Percentiles rank a stretch among this genome's conserved stretches.
Conservation (phyloP, 1,139 yeast species). For the Hansenula sp. region DNA sequence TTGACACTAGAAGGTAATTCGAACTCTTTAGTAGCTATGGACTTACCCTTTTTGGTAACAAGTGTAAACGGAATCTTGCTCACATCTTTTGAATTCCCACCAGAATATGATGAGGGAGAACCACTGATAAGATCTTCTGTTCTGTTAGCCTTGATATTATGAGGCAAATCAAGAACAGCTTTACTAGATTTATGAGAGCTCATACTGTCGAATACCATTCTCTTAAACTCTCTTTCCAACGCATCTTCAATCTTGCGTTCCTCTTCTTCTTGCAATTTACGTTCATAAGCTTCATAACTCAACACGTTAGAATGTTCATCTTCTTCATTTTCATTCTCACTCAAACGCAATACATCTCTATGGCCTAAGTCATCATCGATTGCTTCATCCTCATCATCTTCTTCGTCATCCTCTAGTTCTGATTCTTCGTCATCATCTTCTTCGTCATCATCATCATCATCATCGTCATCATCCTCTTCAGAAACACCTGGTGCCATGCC, state of each 20-base stretch:
- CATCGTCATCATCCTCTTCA: constrained; percentile 22
- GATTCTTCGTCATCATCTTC: constrained; percentile 25
- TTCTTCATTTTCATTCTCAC: constrained; percentile 19
- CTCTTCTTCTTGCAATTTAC: constrained; percentile 31
- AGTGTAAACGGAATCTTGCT: constrained; percentile 44
- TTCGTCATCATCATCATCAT: constrained; percentile 20
- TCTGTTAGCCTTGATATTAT: constrained; percentile 5
- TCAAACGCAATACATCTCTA: no score
- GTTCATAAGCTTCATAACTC: constrained; percentile 32
- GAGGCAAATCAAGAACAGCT: constrained; percentile 12
- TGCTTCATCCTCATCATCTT: constrained; percentile 22
- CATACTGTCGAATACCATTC: constrained; percentile 46
- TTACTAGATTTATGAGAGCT: constrained; percentile 32
- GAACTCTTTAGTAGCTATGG: constrained; percentile 39
- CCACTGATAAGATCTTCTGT: neutral
- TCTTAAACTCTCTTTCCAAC: constrained; percentile 51
- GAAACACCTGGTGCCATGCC: constrained; percentile 17
- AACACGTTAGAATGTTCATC: constrained; percentile 17
- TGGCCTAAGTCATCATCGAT: constrained; percentile 19
- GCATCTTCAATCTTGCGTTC: constrained; percentile 46
- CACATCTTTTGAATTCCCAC: neutral
- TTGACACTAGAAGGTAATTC: constrained; percentile 44
- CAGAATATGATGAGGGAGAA: neutral
- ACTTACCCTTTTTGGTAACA: constrained; percentile 49
- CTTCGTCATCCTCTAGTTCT: constrained; percentile 23